Base-by-base conservation (phyloP, 768 basidiomycete genomes). In the Phaffia australis region DNA sequence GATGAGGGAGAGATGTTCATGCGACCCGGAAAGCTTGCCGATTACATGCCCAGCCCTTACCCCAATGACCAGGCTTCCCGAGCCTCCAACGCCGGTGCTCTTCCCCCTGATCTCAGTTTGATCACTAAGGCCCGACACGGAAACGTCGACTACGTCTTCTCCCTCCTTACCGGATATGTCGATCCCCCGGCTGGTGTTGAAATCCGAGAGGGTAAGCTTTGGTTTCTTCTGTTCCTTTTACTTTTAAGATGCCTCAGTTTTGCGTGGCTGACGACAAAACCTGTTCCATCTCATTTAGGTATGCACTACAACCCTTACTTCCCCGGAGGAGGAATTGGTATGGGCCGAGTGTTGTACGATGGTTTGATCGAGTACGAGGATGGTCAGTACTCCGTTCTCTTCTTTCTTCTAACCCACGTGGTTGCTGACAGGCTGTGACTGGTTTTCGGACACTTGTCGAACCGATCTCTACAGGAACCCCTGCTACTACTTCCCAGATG, bases 51-150 rank as follows among this genome's bases (percentile, higher is more conserved):
- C 64, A 75, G 81, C 56, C 90, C 95, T 52, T 99, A 99, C 80
- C 84, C 93, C 71, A 99, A 99, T 74, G 94, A 98, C 71, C 91
- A 97, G 81, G 94, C 95, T 71, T 91, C 95, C 59, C 83, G 95
- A 71, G 87, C 94, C 65, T 81, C 86, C 65, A 99, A 99, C 78
- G 88, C 81, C 68, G 95, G 95, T 80, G 91, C 93, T 65, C 83
- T 93, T 35, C 95, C 95, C 73, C 95, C 95, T 27, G 95, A 99
- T 81, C 83, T 99, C 73, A 92, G 88, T 72, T 81, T 99, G 78
- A 98, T 99, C 73, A 83, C 88, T 80, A 99, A 99, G 81, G 95
- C 95, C 70, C 88, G 95, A 73, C 95, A 99, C 75, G 91, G 94
- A 75, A 90, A 85, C 76, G 85, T 89, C 73, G 92, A 99, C 80